A percentile compares a stretch with the other conserved stretches of the same genome.
phyloP scores from a whole-genome alignment of 371 early-diverging fungal genomes.

The Mucor lusitanicus region DNA sequence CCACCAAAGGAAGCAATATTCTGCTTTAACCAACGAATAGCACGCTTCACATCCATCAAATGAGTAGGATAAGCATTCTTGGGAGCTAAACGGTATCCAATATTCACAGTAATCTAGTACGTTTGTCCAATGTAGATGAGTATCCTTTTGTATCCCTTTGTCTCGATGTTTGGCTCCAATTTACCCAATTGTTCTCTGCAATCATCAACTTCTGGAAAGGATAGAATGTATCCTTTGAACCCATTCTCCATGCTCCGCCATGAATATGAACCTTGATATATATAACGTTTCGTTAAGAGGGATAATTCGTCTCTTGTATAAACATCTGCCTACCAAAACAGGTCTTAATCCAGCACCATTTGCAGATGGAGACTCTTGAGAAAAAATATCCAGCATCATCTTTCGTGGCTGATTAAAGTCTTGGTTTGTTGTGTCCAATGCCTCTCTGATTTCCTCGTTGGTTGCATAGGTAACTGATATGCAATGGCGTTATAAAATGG shows the following conservation, averaged over 20 bases:
- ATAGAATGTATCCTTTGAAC: conserved; percentile 48
- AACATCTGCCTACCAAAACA: conserved; percentile 32
- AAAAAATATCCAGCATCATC: conserved; percentile 52
- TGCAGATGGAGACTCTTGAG: conserved; percentile 11
- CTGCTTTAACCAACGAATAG: conserved; percentile 70
- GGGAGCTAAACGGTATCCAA: conserved; percentile 67
- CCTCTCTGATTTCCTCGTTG: conserved; percentile 50
- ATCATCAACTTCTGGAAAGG: conserved; percentile 45
- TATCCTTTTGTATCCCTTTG: too few species aligned
- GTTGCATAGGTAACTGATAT: conserved; percentile 59
- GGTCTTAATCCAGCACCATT: conserved; percentile 33
- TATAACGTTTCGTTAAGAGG: neutral
- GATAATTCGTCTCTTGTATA: neutral
- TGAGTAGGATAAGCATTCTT: conserved; percentile 63
- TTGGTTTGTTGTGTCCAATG: conserved; percentile 27
- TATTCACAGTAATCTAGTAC: conserved; percentile 63
- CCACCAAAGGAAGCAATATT: conserved; percentile 70
- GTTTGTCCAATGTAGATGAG: too few species aligned
- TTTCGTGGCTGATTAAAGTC: conserved; percentile 31
- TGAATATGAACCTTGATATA: conserved; percentile 53
- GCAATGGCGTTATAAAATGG: too few species aligned
- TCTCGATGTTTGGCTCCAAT: too few species aligned
- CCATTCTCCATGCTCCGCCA: conserved; percentile 63
- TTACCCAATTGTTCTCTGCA: conserved; percentile 35
- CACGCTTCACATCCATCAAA: conserved; percentile 72